Base-by-base conservation (phyloP, 768 basidiomycete species). In the Royoungia palumana region DNA sequence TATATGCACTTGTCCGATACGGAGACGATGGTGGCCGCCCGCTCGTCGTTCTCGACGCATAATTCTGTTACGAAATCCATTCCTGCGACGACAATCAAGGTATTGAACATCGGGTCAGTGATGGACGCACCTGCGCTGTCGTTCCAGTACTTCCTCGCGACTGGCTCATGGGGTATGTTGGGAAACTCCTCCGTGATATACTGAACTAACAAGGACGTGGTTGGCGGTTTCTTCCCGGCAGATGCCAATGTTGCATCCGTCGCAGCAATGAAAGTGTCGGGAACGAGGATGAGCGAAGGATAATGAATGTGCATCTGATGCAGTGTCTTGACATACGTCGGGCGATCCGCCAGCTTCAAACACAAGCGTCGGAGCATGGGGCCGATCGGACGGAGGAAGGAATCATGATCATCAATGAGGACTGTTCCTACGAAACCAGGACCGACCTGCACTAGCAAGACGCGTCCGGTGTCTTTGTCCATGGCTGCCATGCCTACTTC, bases 401-500 rank as follows among this genome's bases (percentile, higher is more conserved):
- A 24, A 24, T 7, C 5, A 34, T 46, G 49, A 39, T 25, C 32
- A 34, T 20, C 17, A 19, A 32, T 44, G 49, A 40, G 28, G n/a
- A n/a, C n/a, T n/a, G n/a, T n/a, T n/a, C n/a, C n/a, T n/a, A n/a
- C n/a, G 32, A 34, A 9, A 46, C 19, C 34, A 35, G 21, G 41
- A 10, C 59, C n/a, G 41, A 86, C 91, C 77, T 95, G 92, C 16
- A 91, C 81, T 14, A 94, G 71, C 63, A 82, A 75, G 17, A 87
- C 85, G 22, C 79, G 75, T 1, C 86, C 90, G 0, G 85, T 89
- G 27, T 89, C 85, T 47, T 75, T 80, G 50, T 94, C 84, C n/a
- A 93, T 75, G 0, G 88, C 87, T 0, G 90, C 92, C 27, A 96
- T 81, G 3, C 94, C 94, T 9, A 95, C 81, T 62, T 95, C 93